Base-by-base conservation (phyloP, 2,329 filamentous ascomycete species). In the Tolypocladium album region DNA sequence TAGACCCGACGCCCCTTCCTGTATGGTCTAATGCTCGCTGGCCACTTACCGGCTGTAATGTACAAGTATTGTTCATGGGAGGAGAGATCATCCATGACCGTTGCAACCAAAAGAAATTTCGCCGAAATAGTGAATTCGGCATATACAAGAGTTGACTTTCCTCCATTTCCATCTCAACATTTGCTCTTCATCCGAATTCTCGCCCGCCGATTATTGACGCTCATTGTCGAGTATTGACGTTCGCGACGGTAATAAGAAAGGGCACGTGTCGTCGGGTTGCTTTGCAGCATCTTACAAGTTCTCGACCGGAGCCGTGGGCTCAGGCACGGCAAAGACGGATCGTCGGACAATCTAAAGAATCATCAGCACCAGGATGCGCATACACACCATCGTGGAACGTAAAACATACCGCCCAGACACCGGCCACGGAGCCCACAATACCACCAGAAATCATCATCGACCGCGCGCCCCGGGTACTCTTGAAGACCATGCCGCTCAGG, bases 371-470 rank as follows among this genome's bases (percentile, higher is more conserved):
- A n/a, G 20, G 7, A 20, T 31, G 22, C 43, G 15, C 50, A 36
- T 34, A 22, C 63, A 55, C 64, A 59, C 55, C 60, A 61, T 43
- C 39, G 39, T 9, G 57, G 17, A 8, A 43, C 8, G 22, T 12
- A 38, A 57, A 58, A 85, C 90, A 77, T 85, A 99, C 93, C 70
- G 92, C 88, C 94, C 95, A 99, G 62, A 79, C 83, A 65, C 89
- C 92, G 59, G 94, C 95, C 64, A 94, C 82, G 50, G 86, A 85
- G 58, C 88, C 94, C 61, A 97, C 92, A 66, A 99, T 88, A 67
- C 88, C 90, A 64, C 92, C 90, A 42, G 92, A 96, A 69, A 97
- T 94, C 79, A 94, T 81, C 92, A 97, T 97, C 40, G 92, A 92
- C 75, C 89, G 84, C 63, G 94, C 64, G 7, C 94, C 94, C 69